These are phyloP conservation scores for Aspergillus oerlinghausenensis DNA, from an alignment of 2,329 filamentous ascomycete species.

Conservation along the genomic window DNA sequence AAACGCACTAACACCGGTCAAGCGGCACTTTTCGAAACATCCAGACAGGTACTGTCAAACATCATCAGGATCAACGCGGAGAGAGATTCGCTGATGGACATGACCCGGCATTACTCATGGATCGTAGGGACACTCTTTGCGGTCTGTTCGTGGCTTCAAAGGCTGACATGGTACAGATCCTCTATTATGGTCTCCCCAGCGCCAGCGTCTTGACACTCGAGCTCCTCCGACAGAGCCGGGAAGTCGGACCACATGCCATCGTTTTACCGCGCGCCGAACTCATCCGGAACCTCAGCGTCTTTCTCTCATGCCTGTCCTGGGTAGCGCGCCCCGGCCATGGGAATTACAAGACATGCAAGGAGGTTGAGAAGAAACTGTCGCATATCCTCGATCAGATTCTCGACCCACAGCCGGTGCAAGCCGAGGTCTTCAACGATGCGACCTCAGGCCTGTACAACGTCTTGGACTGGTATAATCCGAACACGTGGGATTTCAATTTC, in stretches of 20 bases:
- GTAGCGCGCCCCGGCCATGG: constrained; percentile 30
- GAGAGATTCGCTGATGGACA: constrained; percentile 25
- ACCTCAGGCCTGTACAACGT: constrained; percentile 28
- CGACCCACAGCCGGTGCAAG: constrained; percentile 29
- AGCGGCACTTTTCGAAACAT: constrained; percentile 29
- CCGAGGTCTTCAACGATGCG: constrained; percentile 25
- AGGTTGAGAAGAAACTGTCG: constrained; percentile 33
- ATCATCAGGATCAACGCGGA: constrained; percentile 25
- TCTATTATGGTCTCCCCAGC: constrained; percentile 30
- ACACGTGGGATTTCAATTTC: constrained; percentile 29
- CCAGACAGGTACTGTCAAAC: constrained; percentile 26
- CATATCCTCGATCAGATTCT: constrained; percentile 33
- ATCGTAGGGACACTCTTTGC: constrained; percentile 20
- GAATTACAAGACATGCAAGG: constrained; percentile 32
- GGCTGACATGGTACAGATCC: constrained; percentile 16
- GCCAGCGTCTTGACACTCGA: constrained; percentile 32
- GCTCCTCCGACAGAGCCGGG: constrained; percentile 29
- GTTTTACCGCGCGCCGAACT: constrained; percentile 27
- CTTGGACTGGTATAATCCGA: constrained; percentile 32
- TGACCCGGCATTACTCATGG: constrained; percentile 32
- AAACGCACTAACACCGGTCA: constrained; percentile 29
- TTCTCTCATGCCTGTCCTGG: constrained; percentile 31
- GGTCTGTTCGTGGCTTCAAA: neutral
- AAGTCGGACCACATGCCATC: constrained; percentile 20
- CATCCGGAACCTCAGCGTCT: constrained; percentile 32